Evolutionary conservation across 768 basidiomycete species (phyloP).

Genomic region (Trametes punicea): DNA sequence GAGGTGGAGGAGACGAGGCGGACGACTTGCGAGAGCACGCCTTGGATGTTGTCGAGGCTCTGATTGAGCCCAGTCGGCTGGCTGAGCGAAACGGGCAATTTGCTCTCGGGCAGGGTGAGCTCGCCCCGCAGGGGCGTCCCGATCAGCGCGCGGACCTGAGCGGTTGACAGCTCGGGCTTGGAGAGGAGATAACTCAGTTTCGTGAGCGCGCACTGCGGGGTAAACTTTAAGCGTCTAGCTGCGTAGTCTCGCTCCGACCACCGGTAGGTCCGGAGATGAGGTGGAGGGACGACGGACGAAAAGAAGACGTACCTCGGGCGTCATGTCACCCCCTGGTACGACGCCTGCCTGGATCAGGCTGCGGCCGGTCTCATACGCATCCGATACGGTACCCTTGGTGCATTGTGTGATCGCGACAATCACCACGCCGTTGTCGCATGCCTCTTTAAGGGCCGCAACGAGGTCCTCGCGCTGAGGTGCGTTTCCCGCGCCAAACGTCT

Average conservation of each 20-base stretch:
- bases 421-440: constrained; percentile 78
- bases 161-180: constrained; percentile 67
- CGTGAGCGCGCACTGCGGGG: constrained; percentile 73
- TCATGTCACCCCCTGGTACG: constrained; percentile 88
- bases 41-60: constrained; percentile 59
- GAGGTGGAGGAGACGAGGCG: constrained; percentile 49
- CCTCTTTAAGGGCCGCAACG: constrained; percentile 71
- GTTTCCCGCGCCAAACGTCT: constrained; percentile 93
- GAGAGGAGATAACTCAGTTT: constrained; percentile 90
- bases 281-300: neutral
- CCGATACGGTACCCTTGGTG: constrained; percentile 78
- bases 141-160: constrained; percentile 73
- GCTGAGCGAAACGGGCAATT: constrained; percentile 41
- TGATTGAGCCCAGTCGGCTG: constrained; percentile 42
- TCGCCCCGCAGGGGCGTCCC: constrained; percentile 84
- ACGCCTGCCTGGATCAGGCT: constrained; percentile 71
- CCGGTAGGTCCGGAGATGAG: neutral
- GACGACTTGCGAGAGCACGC: constrained; percentile 64
- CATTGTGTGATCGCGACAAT: constrained; percentile 94
- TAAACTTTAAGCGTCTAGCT: neutral
- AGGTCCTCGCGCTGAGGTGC: constrained; percentile 81
- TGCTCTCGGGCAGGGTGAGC: constrained; percentile 52
- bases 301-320: constrained; percentile 70
- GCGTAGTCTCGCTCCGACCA: neutral
- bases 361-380: constrained; percentile 78